These are phyloP conservation scores for Kingdonia uniflora DNA, from an alignment of 164 flowering plant genomes.

Conservation along the genomic window DNA sequence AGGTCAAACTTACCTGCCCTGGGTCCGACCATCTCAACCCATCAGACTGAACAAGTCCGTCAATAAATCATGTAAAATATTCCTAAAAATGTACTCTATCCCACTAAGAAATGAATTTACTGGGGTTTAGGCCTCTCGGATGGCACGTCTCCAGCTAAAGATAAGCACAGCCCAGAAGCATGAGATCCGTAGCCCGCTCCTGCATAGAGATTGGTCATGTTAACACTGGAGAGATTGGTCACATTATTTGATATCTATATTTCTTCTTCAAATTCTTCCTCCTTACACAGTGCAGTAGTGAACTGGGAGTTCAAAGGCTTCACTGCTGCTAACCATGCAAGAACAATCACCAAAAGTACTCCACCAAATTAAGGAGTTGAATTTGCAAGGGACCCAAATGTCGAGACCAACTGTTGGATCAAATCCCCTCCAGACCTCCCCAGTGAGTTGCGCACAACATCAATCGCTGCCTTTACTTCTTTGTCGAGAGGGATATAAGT, in stretches of 20 bases:
- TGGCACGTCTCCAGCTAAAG: constrained; percentile 28
- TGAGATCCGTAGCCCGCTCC: constrained; percentile 33
- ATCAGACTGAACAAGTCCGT: constrained; percentile 1
- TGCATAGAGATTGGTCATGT: constrained; percentile 10
- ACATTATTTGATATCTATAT: constrained; percentile 52
- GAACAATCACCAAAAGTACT: no score
- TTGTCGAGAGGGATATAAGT: constrained; percentile 96
- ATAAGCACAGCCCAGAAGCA: constrained; percentile 9
- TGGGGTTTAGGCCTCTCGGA: constrained; percentile 21
- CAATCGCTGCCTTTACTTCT: constrained; percentile 98
- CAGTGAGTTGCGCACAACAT: no score
- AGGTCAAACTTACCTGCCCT: constrained; percentile 9
- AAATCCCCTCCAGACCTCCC: constrained; percentile 97
- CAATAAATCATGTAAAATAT: no score
- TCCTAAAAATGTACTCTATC: constrained; percentile 4
- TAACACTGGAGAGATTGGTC: constrained; percentile 48
- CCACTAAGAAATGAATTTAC: constrained; percentile 3
- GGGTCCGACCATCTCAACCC: constrained; percentile 9
- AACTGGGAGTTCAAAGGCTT: constrained; percentile 77
- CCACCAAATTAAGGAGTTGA: constrained; percentile 98
- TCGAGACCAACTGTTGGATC: constrained; percentile 94
- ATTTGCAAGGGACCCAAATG: constrained; percentile 92
- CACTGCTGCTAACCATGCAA: no score
- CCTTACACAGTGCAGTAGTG: constrained; percentile 42
- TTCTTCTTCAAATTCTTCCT: no score